phyloP scores from a whole-genome alignment of 1,284 basidiomycete species.

The Amylostereum areolatum region DNA sequence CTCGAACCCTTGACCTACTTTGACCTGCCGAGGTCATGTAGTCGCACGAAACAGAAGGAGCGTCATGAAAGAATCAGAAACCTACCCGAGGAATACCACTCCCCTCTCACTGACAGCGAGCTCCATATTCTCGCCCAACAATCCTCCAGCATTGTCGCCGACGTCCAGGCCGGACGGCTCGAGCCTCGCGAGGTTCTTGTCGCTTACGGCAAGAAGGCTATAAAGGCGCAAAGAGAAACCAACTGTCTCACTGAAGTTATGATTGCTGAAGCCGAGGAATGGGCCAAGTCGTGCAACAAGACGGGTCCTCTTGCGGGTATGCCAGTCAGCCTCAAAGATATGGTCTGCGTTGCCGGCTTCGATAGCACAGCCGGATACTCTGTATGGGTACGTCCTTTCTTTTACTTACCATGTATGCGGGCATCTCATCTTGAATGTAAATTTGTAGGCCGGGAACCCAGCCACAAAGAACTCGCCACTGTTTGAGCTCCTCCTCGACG shows the following conservation, averaged over 20 bases:
- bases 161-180: conserved; percentile 33
- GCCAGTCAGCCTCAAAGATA: conserved; percentile 45
- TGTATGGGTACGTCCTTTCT: conserved; percentile 29
- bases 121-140: conserved; percentile 32
- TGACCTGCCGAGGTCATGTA: conserved; percentile 4
- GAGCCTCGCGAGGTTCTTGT: conserved; percentile 36
- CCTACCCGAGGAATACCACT: conserved; percentile 34
- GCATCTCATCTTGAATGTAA: too few relatives aligned
- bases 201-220: conserved; percentile 45
- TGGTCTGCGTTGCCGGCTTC: conserved; percentile 43
- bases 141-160: conserved; percentile 33
- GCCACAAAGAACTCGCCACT: conserved; percentile 38
- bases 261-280: conserved; percentile 36
- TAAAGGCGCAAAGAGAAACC: conserved; percentile 45
- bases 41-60: conserved; percentile 38
- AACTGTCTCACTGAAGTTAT: conserved; percentile 58
- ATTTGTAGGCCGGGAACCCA: conserved; percentile 23
- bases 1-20: too few relatives aligned
- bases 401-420: background rate
- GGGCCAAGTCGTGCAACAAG: conserved; percentile 34
- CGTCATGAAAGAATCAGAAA: conserved; percentile 34
- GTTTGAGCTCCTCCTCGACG: conserved; percentile 54
- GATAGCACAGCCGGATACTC: conserved; percentile 63
- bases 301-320: conserved; percentile 42
- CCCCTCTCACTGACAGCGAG: conserved; percentile 33